Percentiles rank a stretch among this genome's conserved stretches.
Evolutionary conservation across 768 basidiomycete genomes (phyloP).

Genomic region (Phylloporus sp.): DNA sequence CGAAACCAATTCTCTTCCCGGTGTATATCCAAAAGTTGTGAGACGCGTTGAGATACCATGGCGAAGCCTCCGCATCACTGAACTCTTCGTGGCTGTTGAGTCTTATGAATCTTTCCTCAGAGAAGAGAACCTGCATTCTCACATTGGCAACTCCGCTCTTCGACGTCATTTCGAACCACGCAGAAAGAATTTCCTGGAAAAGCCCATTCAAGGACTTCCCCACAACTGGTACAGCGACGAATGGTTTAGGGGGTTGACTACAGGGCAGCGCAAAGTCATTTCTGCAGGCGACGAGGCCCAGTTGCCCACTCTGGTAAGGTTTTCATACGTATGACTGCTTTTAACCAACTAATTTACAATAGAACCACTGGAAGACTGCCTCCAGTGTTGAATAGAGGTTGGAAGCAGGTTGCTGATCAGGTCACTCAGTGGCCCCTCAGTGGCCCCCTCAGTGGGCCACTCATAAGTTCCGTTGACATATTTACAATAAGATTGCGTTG

Average conservation of each 20-base stretch:
- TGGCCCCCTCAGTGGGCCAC: neutral
- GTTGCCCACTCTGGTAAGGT: neutral
- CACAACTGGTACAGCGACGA: no score
- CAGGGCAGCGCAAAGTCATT: no score
- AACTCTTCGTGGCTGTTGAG: no score
- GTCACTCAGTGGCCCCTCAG: neutral
- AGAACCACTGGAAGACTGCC: neutral
- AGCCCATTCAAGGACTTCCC: no score
- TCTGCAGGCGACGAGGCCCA: neutral
- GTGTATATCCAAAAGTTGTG: neutral
- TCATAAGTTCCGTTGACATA: neutral
- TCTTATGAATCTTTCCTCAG: no score
- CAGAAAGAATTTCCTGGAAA: no score
- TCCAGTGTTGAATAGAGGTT: neutral
- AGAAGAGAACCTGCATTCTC: no score
- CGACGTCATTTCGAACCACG: no score
- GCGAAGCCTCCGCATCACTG: no score
- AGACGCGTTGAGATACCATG: no score
- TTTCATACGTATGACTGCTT: neutral
- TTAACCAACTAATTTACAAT: neutral
- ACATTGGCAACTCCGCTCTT: no score
- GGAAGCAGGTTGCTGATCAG: neutral
- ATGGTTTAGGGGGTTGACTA: no score
- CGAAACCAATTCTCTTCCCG: neutral
- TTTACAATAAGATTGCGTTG: neutral